Conservation (phyloP, 306 rosid species). For the Cicer pinnatifidum region DNA sequence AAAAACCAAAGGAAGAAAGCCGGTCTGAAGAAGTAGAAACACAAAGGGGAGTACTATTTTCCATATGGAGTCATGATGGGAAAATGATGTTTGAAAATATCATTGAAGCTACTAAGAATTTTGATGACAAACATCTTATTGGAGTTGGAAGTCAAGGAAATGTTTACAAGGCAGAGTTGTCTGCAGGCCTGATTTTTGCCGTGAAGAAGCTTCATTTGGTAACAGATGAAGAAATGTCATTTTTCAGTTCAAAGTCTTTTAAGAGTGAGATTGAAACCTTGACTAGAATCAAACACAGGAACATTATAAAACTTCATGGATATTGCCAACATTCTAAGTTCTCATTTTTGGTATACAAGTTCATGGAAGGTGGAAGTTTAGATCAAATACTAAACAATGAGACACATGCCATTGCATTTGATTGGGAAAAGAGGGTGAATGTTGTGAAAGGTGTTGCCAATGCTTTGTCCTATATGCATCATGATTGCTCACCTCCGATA, state of each 20-base stretch:
- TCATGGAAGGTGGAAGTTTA: constrained; percentile 41
- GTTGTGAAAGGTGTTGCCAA: constrained; percentile 42
- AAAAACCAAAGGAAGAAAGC: neutral
- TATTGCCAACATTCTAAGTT: constrained; percentile 13
- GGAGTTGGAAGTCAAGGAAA: constrained; percentile 30
- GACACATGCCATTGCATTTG: constrained; percentile 20
- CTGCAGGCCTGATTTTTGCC: constrained; percentile 6
- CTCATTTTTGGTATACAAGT: constrained; percentile 36
- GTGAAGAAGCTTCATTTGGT: constrained; percentile 37
- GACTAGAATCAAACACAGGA: constrained; percentile 27
- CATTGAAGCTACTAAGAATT: constrained; percentile 37
- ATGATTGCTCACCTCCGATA: constrained; percentile 35
- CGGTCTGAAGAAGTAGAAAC: neutral
- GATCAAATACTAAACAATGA: constrained; percentile 18
- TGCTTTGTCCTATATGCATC: constrained; percentile 42
- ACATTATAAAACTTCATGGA: constrained; percentile 32
- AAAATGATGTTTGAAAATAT: constrained; percentile 40
- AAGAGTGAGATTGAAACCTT: neutral
- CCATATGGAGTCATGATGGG: constrained; percentile 34
- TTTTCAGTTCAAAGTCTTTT: constrained; percentile 6
- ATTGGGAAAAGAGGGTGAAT: constrained; percentile 43
- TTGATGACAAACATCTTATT: constrained; percentile 29
- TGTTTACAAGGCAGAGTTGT: constrained; percentile 37
- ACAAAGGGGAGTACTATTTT: neutral
- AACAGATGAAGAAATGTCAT: neutral